Evolutionary conservation across 768 basidiomycete species (phyloP).

Genomic region (Pholiota microspora): DNA sequence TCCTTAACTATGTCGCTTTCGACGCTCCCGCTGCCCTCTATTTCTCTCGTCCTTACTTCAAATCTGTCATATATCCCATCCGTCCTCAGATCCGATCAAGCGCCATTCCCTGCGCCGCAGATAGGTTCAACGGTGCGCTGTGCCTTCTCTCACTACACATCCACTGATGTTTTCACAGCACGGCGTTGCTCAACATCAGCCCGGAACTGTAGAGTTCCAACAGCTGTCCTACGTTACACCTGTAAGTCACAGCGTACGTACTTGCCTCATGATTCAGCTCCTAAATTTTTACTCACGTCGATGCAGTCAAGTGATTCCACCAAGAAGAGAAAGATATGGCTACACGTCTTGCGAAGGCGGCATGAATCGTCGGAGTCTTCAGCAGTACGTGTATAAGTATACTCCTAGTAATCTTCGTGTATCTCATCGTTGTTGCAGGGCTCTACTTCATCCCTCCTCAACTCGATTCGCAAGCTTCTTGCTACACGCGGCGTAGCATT

Average conservation of each 20-base stretch:
- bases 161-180: not conserved
- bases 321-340: not conserved
- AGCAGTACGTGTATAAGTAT: not conserved
- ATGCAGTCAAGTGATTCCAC: not conserved
- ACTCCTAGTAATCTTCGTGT: too few species aligned
- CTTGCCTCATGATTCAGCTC: not conserved
- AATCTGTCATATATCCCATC: not conserved
- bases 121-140: not conserved
- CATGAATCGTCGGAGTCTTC: not conserved
- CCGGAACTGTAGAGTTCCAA: not conserved
- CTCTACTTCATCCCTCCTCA: too few species aligned
- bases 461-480: too few species aligned
- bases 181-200: not conserved
- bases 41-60: not conserved
- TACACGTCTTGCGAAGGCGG: not conserved
- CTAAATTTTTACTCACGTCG: not conserved
- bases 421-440: too few species aligned
- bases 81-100: not conserved
- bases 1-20: constrained; percentile 1
- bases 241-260: not conserved
- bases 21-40: constrained; percentile 1
- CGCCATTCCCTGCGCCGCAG: not conserved
- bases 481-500: too few species aligned
- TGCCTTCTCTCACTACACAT: not conserved
- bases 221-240: not conserved